phyloP scores from a whole-genome alignment of 164 flowering plant genomes.

The Euptelea pleiosperma region DNA sequence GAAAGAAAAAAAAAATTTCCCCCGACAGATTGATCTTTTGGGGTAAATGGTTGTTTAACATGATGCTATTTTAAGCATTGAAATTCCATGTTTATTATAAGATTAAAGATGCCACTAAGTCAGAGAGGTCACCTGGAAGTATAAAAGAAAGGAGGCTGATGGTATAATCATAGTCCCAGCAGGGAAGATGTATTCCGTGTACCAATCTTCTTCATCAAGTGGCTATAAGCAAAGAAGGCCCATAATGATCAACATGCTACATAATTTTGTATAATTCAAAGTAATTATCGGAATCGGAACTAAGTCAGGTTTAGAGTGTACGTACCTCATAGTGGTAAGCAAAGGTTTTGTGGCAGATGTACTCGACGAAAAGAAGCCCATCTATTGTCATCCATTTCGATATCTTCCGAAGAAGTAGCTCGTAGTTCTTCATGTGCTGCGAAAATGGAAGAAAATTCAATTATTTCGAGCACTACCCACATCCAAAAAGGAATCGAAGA shows the following conservation, averaged over 20 bases:
- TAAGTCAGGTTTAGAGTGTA: background rate
- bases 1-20: no score
- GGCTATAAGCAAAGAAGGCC: constrained; percentile 10
- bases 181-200: constrained; percentile 7
- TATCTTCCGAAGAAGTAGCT: constrained; percentile 9
- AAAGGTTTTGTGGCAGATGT: constrained; percentile 16
- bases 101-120: background rate
- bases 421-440: constrained; percentile 21
- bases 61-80: no score
- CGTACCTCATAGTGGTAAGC: constrained; percentile 11
- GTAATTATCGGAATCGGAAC: background rate
- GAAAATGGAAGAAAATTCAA: background rate
- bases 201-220: constrained; percentile 21
- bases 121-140: constrained; percentile 19
- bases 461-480: background rate
- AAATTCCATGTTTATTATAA: no score
- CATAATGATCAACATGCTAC: no score
- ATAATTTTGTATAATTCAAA: background rate
- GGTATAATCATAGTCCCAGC: constrained; percentile 3
- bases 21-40: no score
- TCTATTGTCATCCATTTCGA: constrained; percentile 12
- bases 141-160: constrained; percentile 10
- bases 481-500: background rate
- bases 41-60: no score
- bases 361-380: constrained; percentile 17